Conservation (phyloP, 345 rosid genomes). For the Citrus sinensis region DVS_A1.0 CM039164.1:27070001-27070500, state of each 20-base stretch:
- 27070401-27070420: background rate
- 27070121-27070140: background rate
- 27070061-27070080: background rate
- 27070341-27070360: background rate
- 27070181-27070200: background rate
- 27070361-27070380: background rate
- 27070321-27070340: background rate
- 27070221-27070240: background rate
- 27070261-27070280: background rate
- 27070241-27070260: background rate
- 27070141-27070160: background rate
- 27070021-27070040: slow-evolving; percentile 34
- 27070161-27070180: background rate
- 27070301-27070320: background rate
- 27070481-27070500: background rate
- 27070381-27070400: background rate
- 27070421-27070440: background rate
- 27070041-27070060: background rate
- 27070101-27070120: background rate
- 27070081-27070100: background rate
- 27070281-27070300: background rate
- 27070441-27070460: background rate
- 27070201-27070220: background rate
- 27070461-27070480: background rate
- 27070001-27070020: slow-evolving; percentile 28